Percentiles rank a stretch among this genome's conserved stretches.
These are phyloP conservation scores for Ceratobasidium sp. DNA, from an alignment of 1,284 basidiomycete genomes.

Conservation along the genomic window DNA sequence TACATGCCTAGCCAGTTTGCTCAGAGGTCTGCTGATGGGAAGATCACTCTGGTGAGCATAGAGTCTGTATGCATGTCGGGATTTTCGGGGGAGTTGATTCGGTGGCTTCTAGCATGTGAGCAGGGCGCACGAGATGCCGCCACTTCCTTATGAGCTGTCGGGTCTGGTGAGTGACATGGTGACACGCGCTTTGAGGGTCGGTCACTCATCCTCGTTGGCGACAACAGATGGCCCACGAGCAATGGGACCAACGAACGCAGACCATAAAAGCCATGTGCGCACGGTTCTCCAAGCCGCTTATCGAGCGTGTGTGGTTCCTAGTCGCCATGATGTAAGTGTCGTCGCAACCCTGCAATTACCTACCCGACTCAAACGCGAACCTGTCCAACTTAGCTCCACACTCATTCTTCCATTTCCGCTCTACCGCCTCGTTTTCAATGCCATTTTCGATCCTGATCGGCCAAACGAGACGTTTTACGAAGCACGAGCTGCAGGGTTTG, in stretches of 20 bases:
- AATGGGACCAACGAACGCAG: conserved; percentile 20
- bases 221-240: conserved; percentile 9
- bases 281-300: conserved; percentile 18
- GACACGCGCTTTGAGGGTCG: neutral
- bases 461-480: conserved; percentile 16
- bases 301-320: conserved; percentile 15
- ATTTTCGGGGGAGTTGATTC: neutral
- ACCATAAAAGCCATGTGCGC: conserved; percentile 28
- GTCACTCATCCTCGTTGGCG: neutral
- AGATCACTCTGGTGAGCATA: conserved; percentile 13
- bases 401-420: conserved; percentile 22
- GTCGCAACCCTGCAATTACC: neutral
- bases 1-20: conserved; percentile 26
- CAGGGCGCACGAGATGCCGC: conserved; percentile 27
- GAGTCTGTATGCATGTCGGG: neutral
- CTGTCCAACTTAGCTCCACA: conserved; percentile 4
- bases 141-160: conserved; percentile 23
- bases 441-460: conserved; percentile 11
- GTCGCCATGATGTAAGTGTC: conserved; percentile 24
- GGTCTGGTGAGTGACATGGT: conserved; percentile 11
- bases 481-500: conserved; percentile 24
- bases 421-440: conserved; percentile 15
- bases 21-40: conserved; percentile 16
- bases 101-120: conserved; percentile 5
- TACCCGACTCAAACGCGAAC: neutral